phyloP scores from a whole-genome alignment of 83 land plant species.

The Isoetes engelmannii region DNA sequence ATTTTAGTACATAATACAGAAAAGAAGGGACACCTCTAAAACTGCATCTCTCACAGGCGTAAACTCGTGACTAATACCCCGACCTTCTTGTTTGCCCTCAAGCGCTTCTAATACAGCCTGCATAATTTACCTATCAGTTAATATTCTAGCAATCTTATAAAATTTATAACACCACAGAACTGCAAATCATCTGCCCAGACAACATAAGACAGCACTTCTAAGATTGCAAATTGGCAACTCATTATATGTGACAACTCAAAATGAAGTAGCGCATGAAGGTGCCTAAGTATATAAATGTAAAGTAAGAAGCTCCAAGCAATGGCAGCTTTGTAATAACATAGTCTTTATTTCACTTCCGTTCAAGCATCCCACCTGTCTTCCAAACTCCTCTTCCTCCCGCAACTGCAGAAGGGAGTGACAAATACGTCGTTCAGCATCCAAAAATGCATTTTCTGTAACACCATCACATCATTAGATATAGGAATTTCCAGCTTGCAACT shows the following conservation, averaged over 20 bases:
- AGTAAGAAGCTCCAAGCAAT: too few relatives aligned
- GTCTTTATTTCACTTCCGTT: too few relatives aligned
- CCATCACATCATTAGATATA: neutral
- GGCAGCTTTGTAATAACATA: too few relatives aligned
- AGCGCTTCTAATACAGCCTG: constrained; percentile 54
- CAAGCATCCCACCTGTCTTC: constrained; percentile 28
- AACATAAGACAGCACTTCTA: too few relatives aligned
- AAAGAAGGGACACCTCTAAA: constrained; percentile 16
- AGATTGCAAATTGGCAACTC: too few relatives aligned
- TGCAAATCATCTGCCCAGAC: too few relatives aligned
- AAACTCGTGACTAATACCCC: constrained; percentile 34
- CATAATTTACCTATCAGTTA: constrained; percentile 1
- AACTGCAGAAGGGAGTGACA: constrained; percentile 35
- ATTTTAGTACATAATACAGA: neutral
- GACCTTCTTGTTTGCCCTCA: constrained; percentile 24
- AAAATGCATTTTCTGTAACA: constrained; percentile 25
- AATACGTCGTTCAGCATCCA: constrained; percentile 26
- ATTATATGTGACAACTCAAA: too few relatives aligned
- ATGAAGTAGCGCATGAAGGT: too few relatives aligned
- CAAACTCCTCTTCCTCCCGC: constrained; percentile 26
- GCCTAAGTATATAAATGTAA: too few relatives aligned
- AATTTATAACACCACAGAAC: too few relatives aligned
- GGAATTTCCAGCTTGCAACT: neutral
- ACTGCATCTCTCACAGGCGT: constrained; percentile 51
- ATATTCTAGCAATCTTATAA: too few relatives aligned